Base-by-base conservation (phyloP, 306 rosid genomes). In the Trichosanthes truncata region DNA sequence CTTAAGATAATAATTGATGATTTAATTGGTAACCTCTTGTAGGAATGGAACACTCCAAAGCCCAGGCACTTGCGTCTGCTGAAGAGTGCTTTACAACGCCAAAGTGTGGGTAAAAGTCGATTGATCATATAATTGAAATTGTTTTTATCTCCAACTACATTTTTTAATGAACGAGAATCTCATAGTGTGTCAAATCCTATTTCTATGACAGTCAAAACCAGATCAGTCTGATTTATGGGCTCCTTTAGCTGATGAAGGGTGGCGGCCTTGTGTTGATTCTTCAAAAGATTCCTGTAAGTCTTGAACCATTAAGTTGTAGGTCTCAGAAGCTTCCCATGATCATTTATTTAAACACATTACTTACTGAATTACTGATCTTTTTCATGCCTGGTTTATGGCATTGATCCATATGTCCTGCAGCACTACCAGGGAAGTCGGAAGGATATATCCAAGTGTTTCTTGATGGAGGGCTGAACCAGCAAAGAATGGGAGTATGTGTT, bases 381-480 rank as follows among this genome's bases (percentile, higher is more conserved):
- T 73, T 73, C 59, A 48, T 73, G 65, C 59, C 26, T 49, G 55
- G 80, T 81, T 79, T 12, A 45, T 31, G 21, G 41, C 43, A 7
- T 31, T 17, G 43, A 33, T 31, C 43, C 69, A 31, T 60, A 78
- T 83, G 83, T 51, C 45, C 74, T 78, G 84, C 90, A 96, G 99
- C 92, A 78, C 80, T 93, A 80, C 93, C 96, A 4, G 93, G 86
- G 82, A 84, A 88, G 53, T 89, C 98, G 7, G 87, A 91, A 82
- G 99, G 98, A 78, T 93, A 87, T 81, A 83, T 96, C 79, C 98
- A 96, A 74, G 94, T 93, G 51, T 96, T 96, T 89, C 98, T 96
- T 55, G 98, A 96, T 86, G 99, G 99, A 71, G 99, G 99, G 33
- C 80, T 96, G 87, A 96, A 96, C 91, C 99, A 96, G 87, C 99